A percentile compares a stretch with the other conserved stretches of the same genome.
Evolutionary conservation across 1,284 basidiomycete genomes (phyloP).

Genomic region (Amylostereum chailletii): DNA sequence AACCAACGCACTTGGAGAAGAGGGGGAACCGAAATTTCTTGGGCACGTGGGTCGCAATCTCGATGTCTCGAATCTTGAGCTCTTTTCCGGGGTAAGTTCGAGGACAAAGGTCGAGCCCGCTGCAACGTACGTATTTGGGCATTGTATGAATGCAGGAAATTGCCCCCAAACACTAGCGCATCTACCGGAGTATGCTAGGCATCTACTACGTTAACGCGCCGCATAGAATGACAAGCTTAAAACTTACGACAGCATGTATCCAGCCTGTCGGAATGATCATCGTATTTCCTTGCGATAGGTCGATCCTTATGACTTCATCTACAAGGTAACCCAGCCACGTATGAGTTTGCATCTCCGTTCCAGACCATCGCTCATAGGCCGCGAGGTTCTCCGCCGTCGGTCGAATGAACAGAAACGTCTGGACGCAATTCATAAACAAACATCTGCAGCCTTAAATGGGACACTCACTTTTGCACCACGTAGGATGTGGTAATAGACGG

Average conservation of each 20-base stretch:
- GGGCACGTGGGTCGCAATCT: slow-evolving; percentile 87
- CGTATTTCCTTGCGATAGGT: slow-evolving; percentile 78
- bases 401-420: slow-evolving; percentile 93
- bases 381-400: slow-evolving; percentile 84
- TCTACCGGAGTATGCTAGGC: slow-evolving; percentile 81
- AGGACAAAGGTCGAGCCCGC: slow-evolving; percentile 5
- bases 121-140: slow-evolving; percentile 56
- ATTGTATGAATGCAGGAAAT: slow-evolving; percentile 87
- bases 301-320: slow-evolving; percentile 83
- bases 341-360: slow-evolving; percentile 78
- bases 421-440: slow-evolving; percentile 13
- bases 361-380: slow-evolving; percentile 88
- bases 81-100: slow-evolving; percentile 39
- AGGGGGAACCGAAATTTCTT: slow-evolving; percentile 91
- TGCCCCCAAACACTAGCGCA: slow-evolving; percentile 94
- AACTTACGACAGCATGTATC: slow-evolving; percentile 90
- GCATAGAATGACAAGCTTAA: neutral
- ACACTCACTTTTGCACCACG: slow-evolving; percentile 64
- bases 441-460: neutral
- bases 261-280: slow-evolving; percentile 97
- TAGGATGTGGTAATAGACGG: slow-evolving; percentile 90
- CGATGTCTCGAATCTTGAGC: slow-evolving; percentile 82
- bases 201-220: neutral
- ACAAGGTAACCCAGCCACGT: slow-evolving; percentile 90
- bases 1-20: slow-evolving; percentile 60